A percentile compares a stretch with the other conserved stretches of the same genome.
phyloP scores from a whole-genome alignment of 139 green algal species.

The Chlamydomonas sp. region DNA sequence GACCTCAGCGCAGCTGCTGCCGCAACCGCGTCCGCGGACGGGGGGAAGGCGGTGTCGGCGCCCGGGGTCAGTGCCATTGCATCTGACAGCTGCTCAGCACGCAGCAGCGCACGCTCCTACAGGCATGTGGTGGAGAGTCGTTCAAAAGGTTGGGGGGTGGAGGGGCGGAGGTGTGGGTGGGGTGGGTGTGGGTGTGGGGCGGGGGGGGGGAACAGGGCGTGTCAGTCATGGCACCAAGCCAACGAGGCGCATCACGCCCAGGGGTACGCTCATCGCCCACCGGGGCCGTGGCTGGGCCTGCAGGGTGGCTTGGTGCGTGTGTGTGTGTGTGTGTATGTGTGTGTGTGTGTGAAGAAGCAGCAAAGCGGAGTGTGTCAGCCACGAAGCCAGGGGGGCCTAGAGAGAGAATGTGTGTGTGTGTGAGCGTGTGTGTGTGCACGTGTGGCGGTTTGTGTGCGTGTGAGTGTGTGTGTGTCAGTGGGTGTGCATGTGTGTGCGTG shows the following conservation, averaged over 20 bases:
- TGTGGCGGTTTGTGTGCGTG: too few relatives aligned
- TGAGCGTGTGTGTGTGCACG: too few relatives aligned
- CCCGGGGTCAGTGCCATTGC: neutral
- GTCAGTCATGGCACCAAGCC: too few relatives aligned
- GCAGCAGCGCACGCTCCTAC: constrained; percentile 66
- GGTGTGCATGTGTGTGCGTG: too few relatives aligned
- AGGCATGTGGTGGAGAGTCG: too few relatives aligned
- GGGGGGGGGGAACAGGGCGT: neutral
- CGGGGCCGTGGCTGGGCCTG: neutral
- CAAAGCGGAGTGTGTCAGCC: too few relatives aligned
- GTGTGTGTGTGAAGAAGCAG: neutral
- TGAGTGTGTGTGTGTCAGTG: too few relatives aligned
- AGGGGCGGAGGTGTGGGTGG: neutral
- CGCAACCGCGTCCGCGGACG: neutral
- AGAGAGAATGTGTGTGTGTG: too few relatives aligned
- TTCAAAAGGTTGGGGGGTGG: too few relatives aligned
- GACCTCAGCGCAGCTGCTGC: constrained; percentile 11
- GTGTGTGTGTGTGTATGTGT: constrained; percentile 3
- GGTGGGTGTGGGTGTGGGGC: neutral
- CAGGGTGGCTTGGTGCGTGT: neutral
- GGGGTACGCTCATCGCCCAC: too few relatives aligned
- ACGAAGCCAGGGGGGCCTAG: too few relatives aligned
- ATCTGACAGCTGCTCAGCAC: constrained; percentile 57
- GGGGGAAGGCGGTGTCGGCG: neutral
- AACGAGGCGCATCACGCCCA: too few relatives aligned